Evolutionary conservation across 805 yeast species (phyloP), one percentile per base, ranked within the genome.

Genomic region (Hagleromyces aurorensis): DNA sequence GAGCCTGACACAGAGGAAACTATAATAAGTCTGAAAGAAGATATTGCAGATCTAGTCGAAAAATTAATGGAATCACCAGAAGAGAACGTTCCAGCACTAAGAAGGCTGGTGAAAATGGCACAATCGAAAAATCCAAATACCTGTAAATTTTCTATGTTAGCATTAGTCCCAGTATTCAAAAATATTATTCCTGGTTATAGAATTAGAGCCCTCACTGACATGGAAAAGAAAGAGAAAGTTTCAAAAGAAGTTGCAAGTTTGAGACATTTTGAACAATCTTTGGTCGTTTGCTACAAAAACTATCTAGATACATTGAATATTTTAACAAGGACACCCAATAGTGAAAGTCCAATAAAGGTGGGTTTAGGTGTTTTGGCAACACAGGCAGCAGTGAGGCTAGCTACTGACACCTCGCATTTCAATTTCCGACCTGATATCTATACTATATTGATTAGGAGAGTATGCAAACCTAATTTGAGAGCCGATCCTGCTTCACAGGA

Each of bases 1-100:
- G 50, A 65, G 29, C 57, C 57, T 14, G 73, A 74, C 37, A 63
- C 71, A 0, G 67, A 61, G 33, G 80, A 80, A 50, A 65, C 64
- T 32, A 61, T 83, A 15, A 43, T 67, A 5, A 68, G 71, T 34
- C 62, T 81, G 23, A 82, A 86, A 47, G 96, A 86, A 57, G 83
- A 81, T 32, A 71, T 91, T 23, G 95, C 97, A 0, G 75, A 70
- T 12, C 55, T 78, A 27, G 96, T 94, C 1, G 81, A 83, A 21
- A 69, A 70, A 23, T 59, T 89, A 19, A 75, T 75, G 46, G 94
- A 86, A 51, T 83, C 84, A 35, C 96, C 97, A 5, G 97, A 91
- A 54, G 94, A 84, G 47, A 72, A 87, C 46, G 65, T 79, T 6
- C 50, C 70, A 9, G 63, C 74, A 16, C 61, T 87, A 8, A 67